phyloP scores from a whole-genome alignment of 164 flowering plant species.

The Protea cynaroides region DNA sequence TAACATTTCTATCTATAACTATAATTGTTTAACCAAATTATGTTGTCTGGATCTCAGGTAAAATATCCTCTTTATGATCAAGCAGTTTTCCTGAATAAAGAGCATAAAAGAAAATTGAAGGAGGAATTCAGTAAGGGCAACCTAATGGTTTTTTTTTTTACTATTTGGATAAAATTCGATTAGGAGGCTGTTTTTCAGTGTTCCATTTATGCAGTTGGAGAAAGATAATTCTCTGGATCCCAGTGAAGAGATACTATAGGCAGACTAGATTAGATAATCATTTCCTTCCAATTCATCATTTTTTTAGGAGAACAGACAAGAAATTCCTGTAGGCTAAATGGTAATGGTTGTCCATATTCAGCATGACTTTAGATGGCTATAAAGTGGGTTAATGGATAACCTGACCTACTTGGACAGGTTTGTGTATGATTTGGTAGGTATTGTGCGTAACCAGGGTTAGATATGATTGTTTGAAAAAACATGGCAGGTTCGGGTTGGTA shows the following conservation, averaged over 20 bases:
- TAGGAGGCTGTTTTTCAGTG: background rate
- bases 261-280: background rate
- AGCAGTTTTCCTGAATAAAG: constrained; percentile 42
- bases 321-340: background rate
- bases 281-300: background rate
- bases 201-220: background rate
- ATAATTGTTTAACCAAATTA: constrained; percentile 2
- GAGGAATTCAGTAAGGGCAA: constrained; percentile 67
- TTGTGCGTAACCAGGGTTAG: no score
- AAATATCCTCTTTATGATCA: constrained; percentile 44
- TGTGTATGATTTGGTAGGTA: no score
- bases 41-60: constrained; percentile 36
- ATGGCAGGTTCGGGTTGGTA: no score
- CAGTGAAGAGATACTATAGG: background rate
- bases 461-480: no score
- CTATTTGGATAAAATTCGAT: background rate
- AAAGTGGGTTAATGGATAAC: no score
- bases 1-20: background rate
- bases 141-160: background rate
- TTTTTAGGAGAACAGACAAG: background rate
- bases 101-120: constrained; percentile 62
- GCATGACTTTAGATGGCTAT: background rate
- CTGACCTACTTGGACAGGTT: no score
- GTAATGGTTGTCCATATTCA: background rate
- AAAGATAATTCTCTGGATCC: background rate